These are phyloP conservation scores for Talaromyces sp. DNA, from an alignment of 2,329 filamentous ascomycete genomes.

Conservation along the genomic window DNA sequence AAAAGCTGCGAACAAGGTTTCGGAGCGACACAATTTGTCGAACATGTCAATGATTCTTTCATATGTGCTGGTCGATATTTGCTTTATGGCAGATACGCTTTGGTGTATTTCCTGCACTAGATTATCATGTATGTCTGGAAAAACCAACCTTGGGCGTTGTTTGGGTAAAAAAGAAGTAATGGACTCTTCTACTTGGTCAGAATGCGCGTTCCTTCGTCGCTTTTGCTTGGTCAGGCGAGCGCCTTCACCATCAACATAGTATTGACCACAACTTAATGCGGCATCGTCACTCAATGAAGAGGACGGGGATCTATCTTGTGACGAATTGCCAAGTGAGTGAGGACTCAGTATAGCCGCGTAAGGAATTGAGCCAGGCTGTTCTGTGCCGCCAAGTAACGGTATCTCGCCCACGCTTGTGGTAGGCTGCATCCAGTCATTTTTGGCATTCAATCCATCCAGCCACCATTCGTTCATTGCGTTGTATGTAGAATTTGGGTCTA, in stretches of 20 bases:
- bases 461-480: conserved; percentile 22
- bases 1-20: conserved; percentile 32
- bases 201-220: conserved; percentile 22
- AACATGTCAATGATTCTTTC: conserved; percentile 31
- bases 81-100: conserved; percentile 15
- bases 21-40: conserved; percentile 28
- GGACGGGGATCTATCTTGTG: conserved; percentile 25
- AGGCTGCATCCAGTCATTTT: conserved; percentile 29
- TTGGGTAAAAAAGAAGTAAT: conserved; percentile 8
- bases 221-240: conserved; percentile 27
- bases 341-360: conserved; percentile 22
- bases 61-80: conserved; percentile 27
- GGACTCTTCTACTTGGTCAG: conserved; percentile 13
- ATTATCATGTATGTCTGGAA: conserved; percentile 23
- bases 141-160: conserved; percentile 10
- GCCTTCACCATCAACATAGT: conserved; percentile 28
- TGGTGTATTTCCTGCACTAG: conserved; percentile 21
- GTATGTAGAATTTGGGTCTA: conserved; percentile 18
- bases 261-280: conserved; percentile 26
- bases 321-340: conserved; percentile 20
- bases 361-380: conserved; percentile 22
- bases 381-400: conserved; percentile 20
- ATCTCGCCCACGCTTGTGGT: conserved; percentile 21
- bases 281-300: conserved; percentile 21
- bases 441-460: conserved; percentile 22